Evolutionary conservation across 2,329 filamentous ascomycete genomes (phyloP), one percentile per base, ranked within the genome.

Genomic region (Sarocladium strictum): DNA sequence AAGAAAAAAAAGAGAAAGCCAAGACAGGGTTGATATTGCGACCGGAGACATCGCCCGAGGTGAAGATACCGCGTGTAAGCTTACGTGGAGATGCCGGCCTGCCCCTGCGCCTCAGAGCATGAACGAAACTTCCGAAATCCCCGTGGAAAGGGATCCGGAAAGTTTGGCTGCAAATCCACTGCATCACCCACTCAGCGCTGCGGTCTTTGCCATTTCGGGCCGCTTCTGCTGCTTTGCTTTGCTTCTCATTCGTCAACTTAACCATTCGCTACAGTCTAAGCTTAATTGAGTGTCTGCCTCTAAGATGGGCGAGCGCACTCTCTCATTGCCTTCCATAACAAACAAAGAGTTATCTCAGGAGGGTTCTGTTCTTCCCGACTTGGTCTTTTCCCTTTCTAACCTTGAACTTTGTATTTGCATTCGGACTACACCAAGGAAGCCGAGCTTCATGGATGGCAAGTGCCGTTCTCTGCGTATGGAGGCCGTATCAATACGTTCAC

Each of bases 401-500:
- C 19, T 73, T 97, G 17, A 80, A 97, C 33, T 75, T 97, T 7
- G 90, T 94, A 38, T 94, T 94, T 14, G 94, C 97, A 70, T 72
- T 83, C 32, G 97, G 91, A 90, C 73, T 97, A 56, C 84, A 83
- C 60, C 82, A 86, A 49, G 89, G 86, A 3, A 90, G 91, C 17
- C 83, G 90, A 53, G 95, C 90, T n/a, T 55, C 94, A 97, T 68
- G 94, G 97, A 69, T 99, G 97, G 74, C 97, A 94, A 94, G 87
- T 57, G 73, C 86, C 50, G 80, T 97, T 61, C 97, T 99, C 65
- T 89, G 92, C 1, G 85, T 87, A 1, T 97, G 94, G 93, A n/a
- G 94, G 93, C 32, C 94, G 90, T 66, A 86, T 99, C 70, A 99
- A 97, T 70, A 97, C 94, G 7, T 97, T 97, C 63, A 97, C 94